These are phyloP conservation scores for Thielaviopsis ethacetica DNA, from an alignment of 2,329 filamentous ascomycete species.

Conservation along the genomic window DNA sequence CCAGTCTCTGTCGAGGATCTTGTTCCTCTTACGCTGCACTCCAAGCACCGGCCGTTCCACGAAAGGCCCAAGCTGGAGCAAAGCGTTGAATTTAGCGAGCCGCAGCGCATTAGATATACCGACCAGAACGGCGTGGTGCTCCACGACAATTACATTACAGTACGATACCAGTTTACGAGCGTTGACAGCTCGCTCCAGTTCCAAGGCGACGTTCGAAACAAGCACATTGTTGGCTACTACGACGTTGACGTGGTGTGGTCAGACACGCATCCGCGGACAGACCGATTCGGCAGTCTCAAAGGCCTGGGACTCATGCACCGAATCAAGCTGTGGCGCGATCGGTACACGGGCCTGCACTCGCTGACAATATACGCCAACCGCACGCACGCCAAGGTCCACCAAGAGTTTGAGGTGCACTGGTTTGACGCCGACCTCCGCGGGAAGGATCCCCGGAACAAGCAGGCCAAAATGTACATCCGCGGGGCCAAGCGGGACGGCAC, in stretches of 20 bases:
- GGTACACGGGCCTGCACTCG: conserved; percentile 30
- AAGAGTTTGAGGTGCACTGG: conserved; percentile 30
- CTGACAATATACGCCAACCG: conserved; percentile 32
- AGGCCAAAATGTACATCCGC: conserved; percentile 26
- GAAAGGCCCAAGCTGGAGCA: conserved; percentile 34
- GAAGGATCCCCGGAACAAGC: conserved; percentile 29
- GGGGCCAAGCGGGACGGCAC: conserved; percentile 26
- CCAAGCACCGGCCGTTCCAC: conserved; percentile 32
- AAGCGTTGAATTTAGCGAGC: conserved; percentile 29
- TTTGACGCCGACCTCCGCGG: conserved; percentile 31
- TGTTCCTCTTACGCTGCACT: conserved; percentile 33
- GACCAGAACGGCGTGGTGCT: conserved; percentile 29
- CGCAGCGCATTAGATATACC: conserved; percentile 32
- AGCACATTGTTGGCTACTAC: conserved; percentile 33
- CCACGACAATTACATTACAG: conserved; percentile 30
- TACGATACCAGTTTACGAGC: conserved; percentile 35
- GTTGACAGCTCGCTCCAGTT: conserved; percentile 31
- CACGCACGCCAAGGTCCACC: conserved; percentile 25
- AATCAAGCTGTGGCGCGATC: conserved; percentile 35
- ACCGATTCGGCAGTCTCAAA: conserved; percentile 32
- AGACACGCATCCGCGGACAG: conserved; percentile 31
- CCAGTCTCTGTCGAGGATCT: conserved; percentile 20
- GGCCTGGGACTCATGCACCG: conserved; percentile 35
- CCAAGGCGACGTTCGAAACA: conserved; percentile 31
- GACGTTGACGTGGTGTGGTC: conserved; percentile 37